Evolutionary conservation across 805 yeast genomes (phyloP).

Genomic region (Zygosaccharomyces rouxii): DNA sequence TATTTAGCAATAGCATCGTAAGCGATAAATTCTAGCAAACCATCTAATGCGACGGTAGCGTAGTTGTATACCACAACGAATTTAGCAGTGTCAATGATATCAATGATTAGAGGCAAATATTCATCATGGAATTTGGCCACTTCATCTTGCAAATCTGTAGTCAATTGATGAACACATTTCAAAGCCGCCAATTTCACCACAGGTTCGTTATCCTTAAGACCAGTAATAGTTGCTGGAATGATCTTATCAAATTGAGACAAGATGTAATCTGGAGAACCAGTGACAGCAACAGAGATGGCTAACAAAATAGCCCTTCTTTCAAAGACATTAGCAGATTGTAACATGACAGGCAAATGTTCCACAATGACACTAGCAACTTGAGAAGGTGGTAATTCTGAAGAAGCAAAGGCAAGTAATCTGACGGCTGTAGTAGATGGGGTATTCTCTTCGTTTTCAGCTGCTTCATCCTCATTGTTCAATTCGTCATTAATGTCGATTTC

Average conservation of each 20-base stretch:
- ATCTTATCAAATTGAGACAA: slow-evolving; percentile 70
- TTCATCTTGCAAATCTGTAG: slow-evolving; percentile 77
- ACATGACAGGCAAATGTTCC: slow-evolving; percentile 53
- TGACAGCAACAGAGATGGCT: slow-evolving; percentile 74
- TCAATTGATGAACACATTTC: slow-evolving; percentile 70
- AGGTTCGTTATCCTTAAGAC: slow-evolving; percentile 70
- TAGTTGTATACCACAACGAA: slow-evolving; percentile 80
- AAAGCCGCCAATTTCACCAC: slow-evolving; percentile 83
- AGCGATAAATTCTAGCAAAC: slow-evolving; percentile 85
- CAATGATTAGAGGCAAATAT: slow-evolving; percentile 80
- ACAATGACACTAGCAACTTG: slow-evolving; percentile 83
- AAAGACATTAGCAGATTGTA: slow-evolving; percentile 59
- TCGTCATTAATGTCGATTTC: slow-evolving; percentile 75
- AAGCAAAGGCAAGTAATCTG: slow-evolving; percentile 70
- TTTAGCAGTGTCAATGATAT: slow-evolving; percentile 80
- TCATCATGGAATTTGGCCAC: slow-evolving; percentile 80
- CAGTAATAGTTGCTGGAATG: slow-evolving; percentile 66
- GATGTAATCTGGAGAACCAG: slow-evolving; percentile 93
- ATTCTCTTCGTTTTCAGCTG: slow-evolving; percentile 89
- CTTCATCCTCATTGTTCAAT: slow-evolving; percentile 75
- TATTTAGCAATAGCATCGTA: slow-evolving; percentile 78
- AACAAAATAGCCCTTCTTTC: slow-evolving; percentile 86
- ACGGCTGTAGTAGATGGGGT: slow-evolving; percentile 73
- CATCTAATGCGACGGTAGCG: slow-evolving; percentile 88
- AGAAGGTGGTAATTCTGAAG: slow-evolving; percentile 84